These are phyloP conservation scores for Metarhizium robertsii DNA, from an alignment of 2,329 filamentous ascomycete species.

Conservation along the genomic window DNA sequence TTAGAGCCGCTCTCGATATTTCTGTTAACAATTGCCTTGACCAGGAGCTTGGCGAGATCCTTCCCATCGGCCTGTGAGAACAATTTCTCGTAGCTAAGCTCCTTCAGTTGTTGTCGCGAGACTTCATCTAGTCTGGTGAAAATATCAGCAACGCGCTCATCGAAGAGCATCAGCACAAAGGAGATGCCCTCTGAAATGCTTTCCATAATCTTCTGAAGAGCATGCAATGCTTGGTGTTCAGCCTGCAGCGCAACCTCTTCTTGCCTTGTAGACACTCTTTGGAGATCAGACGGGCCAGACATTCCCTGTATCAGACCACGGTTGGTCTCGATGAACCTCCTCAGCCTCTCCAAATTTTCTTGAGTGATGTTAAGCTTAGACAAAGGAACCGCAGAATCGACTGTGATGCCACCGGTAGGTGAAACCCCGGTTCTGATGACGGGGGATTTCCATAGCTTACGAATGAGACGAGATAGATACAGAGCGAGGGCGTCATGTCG, in stretches of 20 bases:
- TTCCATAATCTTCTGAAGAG: constrained; percentile 73
- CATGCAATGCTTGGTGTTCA: constrained; percentile 86
- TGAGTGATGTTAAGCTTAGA: constrained; percentile 69
- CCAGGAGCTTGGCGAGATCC: constrained; percentile 84
- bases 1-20: constrained; percentile 97
- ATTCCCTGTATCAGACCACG: constrained; percentile 87
- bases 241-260: constrained; percentile 89
- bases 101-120: constrained; percentile 58
- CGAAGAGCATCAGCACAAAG: constrained; percentile 89
- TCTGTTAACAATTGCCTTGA: constrained; percentile 95
- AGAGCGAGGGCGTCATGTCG: constrained; percentile 81
- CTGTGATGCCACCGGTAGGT: constrained; percentile 49
- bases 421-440: constrained; percentile 51
- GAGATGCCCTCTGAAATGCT: constrained; percentile 95
- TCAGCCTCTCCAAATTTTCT: constrained; percentile 67
- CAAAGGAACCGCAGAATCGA: constrained; percentile 57
- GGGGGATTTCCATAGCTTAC: constrained; percentile 75
- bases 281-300: constrained; percentile 80
- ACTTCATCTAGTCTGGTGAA: constrained; percentile 64
- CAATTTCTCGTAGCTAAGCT: constrained; percentile 78
- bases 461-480: constrained; percentile 80
- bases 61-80: constrained; percentile 74
- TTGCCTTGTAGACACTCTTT: constrained; percentile 67
- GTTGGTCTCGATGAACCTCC: constrained; percentile 79
- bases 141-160: constrained; percentile 86